These are phyloP conservation scores for Trichoderma polysporum DNA, from an alignment of 2,329 filamentous ascomycete genomes.

Conservation along the genomic window DNA sequence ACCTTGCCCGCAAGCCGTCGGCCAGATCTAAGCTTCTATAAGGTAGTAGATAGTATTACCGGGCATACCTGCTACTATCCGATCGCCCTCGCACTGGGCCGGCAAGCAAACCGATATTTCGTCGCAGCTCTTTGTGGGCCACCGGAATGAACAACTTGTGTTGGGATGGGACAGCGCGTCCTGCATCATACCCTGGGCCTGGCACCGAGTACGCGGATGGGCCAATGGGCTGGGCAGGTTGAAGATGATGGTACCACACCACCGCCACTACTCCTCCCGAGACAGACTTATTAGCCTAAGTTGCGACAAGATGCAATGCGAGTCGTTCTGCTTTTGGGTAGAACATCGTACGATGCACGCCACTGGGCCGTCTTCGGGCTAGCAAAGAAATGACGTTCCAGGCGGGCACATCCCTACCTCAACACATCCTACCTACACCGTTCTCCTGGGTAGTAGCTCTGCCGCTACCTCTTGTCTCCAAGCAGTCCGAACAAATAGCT, in stretches of 20 bases:
- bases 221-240: constrained; percentile 2
- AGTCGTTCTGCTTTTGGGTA: neutral
- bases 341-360: constrained; percentile 3
- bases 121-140: neutral
- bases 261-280: neutral
- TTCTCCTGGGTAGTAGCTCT: neutral
- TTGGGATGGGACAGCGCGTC: neutral
- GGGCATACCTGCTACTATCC: constrained; percentile 3
- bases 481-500: neutral
- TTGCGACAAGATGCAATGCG: neutral
- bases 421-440: neutral
- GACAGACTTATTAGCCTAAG: constrained; percentile 9
- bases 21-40: neutral
- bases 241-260: constrained; percentile 4
- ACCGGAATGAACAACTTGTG: neutral
- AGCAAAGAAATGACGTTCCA: neutral
- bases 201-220: constrained; percentile 2
- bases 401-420: neutral
- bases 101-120: constrained; percentile 6
- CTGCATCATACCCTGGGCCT: constrained; percentile 2
- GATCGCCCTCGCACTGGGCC: neutral
- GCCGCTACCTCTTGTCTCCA: neutral
- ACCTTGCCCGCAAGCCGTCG: neutral
- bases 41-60: neutral
- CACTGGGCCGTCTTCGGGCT: neutral